Evolutionary conservation across 2,329 filamentous ascomycete species (phyloP).

Genomic region (Claviceps sp.): DNA sequence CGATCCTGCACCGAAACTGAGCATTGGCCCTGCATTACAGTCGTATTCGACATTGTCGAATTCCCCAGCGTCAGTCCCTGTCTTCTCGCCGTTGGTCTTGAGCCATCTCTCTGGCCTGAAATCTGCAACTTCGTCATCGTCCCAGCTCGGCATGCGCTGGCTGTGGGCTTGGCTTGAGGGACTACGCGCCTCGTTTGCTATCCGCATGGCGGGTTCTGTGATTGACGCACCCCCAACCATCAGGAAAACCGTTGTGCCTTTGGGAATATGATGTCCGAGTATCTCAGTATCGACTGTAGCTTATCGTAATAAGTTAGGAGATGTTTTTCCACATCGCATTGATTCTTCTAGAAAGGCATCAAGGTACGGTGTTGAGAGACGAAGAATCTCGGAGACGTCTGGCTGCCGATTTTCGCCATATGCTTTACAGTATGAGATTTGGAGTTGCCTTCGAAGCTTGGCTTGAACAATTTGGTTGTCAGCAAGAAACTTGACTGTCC

Average conservation of each 20-base stretch:
- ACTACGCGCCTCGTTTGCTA: constrained; percentile 7
- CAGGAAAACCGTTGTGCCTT: constrained; percentile 19
- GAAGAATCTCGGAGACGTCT: constrained; percentile 14
- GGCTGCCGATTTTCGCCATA: constrained; percentile 10
- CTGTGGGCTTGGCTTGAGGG: constrained; percentile 8
- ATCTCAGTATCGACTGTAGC: constrained; percentile 19
- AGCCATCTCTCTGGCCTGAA: constrained; percentile 27
- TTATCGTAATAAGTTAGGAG: constrained; percentile 14
- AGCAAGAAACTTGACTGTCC: constrained; percentile 3
- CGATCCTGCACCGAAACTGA: constrained; percentile 13
- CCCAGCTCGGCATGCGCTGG: constrained; percentile 13
- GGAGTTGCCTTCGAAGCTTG: constrained; percentile 9
- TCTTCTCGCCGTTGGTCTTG: constrained; percentile 5
- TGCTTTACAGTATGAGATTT: constrained; percentile 10
- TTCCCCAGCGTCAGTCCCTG: not conserved
- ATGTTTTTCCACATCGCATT: constrained; percentile 15
- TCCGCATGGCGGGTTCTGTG: not conserved
- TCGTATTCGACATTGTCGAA: not conserved
- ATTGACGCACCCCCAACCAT: constrained; percentile 11
- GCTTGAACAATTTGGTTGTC: constrained; percentile 4
- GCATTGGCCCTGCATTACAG: not conserved
- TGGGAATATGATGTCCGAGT: constrained; percentile 19
- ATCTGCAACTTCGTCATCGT: constrained; percentile 10
- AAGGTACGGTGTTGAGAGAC: constrained; percentile 16
- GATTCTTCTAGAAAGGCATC: constrained; percentile 25